Percentiles rank a stretch among this genome's conserved stretches.
These are phyloP conservation scores for Scheffersomyces ergatensis DNA, from an alignment of 805 yeast species.

Conservation along the genomic window DNA sequence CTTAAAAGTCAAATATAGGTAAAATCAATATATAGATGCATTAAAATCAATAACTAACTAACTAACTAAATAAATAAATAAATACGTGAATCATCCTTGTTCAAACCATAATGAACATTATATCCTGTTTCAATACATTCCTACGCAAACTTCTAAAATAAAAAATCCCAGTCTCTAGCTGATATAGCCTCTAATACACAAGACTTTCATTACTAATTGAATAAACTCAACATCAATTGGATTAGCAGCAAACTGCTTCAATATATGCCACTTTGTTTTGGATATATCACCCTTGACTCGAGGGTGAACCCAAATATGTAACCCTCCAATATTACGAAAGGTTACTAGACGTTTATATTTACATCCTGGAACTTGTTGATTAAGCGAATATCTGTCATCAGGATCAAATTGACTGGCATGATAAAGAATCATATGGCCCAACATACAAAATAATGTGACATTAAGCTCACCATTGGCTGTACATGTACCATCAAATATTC, in stretches of 20 bases:
- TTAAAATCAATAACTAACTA: no score
- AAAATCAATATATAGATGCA: no score
- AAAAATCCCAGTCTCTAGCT: no score
- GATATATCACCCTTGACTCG: not conserved
- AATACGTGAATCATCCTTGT: no score
- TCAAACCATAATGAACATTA: no score
- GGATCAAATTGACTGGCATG: not conserved
- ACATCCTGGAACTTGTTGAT: not conserved
- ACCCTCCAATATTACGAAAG: not conserved
- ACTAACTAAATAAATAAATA: no score
- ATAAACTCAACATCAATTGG: not conserved
- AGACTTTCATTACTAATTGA: no score
- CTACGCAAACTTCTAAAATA: no score
- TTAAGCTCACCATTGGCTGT: not conserved
- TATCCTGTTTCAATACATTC: no score
- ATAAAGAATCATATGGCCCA: constrained; percentile 2
- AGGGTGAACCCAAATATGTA: not conserved
- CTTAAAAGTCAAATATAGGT: no score
- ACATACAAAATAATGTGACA: not conserved
- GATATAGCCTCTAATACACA: no score
- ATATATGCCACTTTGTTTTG: not conserved
- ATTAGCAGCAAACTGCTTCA: not conserved
- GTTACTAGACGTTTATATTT: not conserved
- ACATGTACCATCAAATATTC: not conserved
- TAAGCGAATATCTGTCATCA: not conserved